Evolutionary conservation across 2,329 filamentous ascomycete genomes (phyloP), one percentile per base, ranked within the genome.

Genomic region (Xylariaceae sp.): DNA sequence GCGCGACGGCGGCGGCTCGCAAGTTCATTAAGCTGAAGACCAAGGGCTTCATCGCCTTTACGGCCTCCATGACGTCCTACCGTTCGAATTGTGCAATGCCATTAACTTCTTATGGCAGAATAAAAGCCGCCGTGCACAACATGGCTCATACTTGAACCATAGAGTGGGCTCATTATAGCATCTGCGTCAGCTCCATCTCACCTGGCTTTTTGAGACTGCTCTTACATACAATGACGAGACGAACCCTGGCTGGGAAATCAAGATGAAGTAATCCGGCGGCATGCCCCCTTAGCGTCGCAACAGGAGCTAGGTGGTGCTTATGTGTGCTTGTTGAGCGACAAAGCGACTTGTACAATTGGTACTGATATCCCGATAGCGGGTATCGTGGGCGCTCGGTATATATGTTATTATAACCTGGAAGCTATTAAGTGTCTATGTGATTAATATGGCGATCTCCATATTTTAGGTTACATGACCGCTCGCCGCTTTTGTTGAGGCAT

Each of bases 241-340:
- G n/a, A 71, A 74, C 13, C 76, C 78, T 0, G 81, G 83, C 62
- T 84, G 80, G 81, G 77, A 79, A 51, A 69, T 74, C 56, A 79
- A 83, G 69, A 75, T 83, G 70, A 77, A 81, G 67, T 82, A 83
- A 62, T 83, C 83, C 60, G 79, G 81, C 3, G 80, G 80, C 3
- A 82, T 84, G 73, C 80, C 79, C 9, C 69, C 23, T 59, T 84
- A 30, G 81, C 80, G 0, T 73, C 79, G 41, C 76, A 78, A 0
- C 74, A 79, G 57, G 80, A 84, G 66, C 67, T 84, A 2, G 79
- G 80, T 2, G 80, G 81, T 11, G 81, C 81, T 1, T 83, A 83
- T 59, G 79, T 83, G 4, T 83, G 83, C 58, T 64, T 83, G 50
- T 64, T 83, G n/a, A 78, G 73, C 50, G 80, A 83, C 51, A 73